These are phyloP conservation scores for Stemphylium lycopersici DNA, from an alignment of 2,329 filamentous ascomycete species.

Conservation along the genomic window DNA sequence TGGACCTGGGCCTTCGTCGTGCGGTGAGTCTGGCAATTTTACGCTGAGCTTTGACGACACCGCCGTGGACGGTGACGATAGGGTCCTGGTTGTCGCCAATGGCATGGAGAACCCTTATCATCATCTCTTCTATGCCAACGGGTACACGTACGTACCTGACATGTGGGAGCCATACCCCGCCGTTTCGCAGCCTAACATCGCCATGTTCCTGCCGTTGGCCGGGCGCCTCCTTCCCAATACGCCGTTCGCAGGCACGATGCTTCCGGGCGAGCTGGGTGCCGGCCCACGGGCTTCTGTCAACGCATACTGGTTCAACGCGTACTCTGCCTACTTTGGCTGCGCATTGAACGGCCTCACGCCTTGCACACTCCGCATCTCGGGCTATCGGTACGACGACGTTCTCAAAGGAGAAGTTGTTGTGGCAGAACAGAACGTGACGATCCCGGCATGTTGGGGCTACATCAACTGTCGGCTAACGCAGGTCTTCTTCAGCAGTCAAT, in stretches of 20 bases:
- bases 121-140: slow-evolving; percentile 59
- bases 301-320: slow-evolving; percentile 60
- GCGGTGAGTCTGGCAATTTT: slow-evolving; percentile 56
- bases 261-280: slow-evolving; percentile 56
- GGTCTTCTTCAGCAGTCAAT: slow-evolving; percentile 50
- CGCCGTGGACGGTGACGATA: slow-evolving; percentile 28
- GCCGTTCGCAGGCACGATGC: slow-evolving; percentile 41
- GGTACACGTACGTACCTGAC: slow-evolving; percentile 57
- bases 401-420: slow-evolving; percentile 45
- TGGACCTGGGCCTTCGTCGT: slow-evolving; percentile 31
- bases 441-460: slow-evolving; percentile 51
- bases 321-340: slow-evolving; percentile 56
- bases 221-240: slow-evolving; percentile 33
- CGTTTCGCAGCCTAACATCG: slow-evolving; percentile 54
- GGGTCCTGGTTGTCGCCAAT: slow-evolving; percentile 46
- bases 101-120: slow-evolving; percentile 57
- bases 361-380: slow-evolving; percentile 55
- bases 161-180: slow-evolving; percentile 54
- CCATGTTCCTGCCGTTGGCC: slow-evolving; percentile 53
- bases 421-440: slow-evolving; percentile 47
- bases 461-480: slow-evolving; percentile 43
- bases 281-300: slow-evolving; percentile 51
- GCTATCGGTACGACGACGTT: slow-evolving; percentile 51
- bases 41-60: slow-evolving; percentile 42
- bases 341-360: slow-evolving; percentile 48